Conservation (phyloP, 306 rosid species). For the Neltuma alba region DNA sequence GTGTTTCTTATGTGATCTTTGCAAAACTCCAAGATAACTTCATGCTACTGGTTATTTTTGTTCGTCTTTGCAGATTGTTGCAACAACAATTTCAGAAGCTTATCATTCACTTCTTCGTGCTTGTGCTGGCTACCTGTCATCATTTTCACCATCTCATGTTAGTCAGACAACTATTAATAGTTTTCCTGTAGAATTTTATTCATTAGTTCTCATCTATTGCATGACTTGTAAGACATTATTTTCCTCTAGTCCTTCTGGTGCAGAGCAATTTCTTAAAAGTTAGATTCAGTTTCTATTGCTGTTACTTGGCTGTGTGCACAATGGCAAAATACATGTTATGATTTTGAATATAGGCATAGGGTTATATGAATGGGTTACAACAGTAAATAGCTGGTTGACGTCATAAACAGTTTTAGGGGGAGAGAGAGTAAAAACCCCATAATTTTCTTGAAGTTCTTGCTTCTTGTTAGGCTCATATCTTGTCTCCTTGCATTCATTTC, state of each 20-base stretch:
- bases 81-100: conserved; percentile 63
- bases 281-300: conserved; percentile 11
- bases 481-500: too few relatives aligned
- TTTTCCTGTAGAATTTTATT: conserved; percentile 2
- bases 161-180: conserved; percentile 44
- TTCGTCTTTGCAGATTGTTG: conserved; percentile 72
- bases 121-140: conserved; percentile 88
- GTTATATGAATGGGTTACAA: background rate
- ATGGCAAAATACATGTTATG: background rate
- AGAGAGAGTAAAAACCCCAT: background rate
- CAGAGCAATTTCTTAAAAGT: conserved; percentile 16
- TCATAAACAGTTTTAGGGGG: background rate
- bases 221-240: conserved; percentile 13
- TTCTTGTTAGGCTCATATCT: background rate
- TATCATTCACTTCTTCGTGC: conserved; percentile 78
- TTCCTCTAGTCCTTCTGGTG: conserved; percentile 20
- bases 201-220: conserved; percentile 9
- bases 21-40: conserved; percentile 17
- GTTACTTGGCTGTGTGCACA: background rate
- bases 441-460: background rate
- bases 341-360: background rate
- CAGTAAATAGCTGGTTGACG: background rate
- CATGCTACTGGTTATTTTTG: conserved; percentile 36
- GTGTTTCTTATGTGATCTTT: conserved; percentile 20
- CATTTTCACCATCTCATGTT: conserved; percentile 91